These are phyloP conservation scores for Citrullus mucosospermus DNA, from an alignment of 306 rosid species.

Conservation along the genomic window DNA sequence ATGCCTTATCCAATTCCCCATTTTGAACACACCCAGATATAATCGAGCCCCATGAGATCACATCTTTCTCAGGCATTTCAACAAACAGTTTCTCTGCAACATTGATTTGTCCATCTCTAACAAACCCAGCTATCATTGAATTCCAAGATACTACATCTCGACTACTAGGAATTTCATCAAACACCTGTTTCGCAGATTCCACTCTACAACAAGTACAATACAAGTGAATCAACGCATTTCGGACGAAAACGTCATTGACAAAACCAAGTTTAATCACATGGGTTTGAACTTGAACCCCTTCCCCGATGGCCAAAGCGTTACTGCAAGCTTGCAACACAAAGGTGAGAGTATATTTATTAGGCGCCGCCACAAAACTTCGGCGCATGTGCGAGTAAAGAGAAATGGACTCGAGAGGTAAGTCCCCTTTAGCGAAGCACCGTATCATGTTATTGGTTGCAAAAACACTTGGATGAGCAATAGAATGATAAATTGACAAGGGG, in stretches of 20 bases:
- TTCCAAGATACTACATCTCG: conserved; percentile 76
- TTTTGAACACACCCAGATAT: conserved; percentile 63
- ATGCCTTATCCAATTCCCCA: conserved; percentile 40
- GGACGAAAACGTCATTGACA: conserved; percentile 30
- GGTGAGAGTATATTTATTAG: conserved; percentile 66
- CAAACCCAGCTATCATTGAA: conserved; percentile 35
- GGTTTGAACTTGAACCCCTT: conserved; percentile 46
- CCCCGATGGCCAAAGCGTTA: conserved; percentile 17
- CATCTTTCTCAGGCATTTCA: conserved; percentile 58
- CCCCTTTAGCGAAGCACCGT: conserved; percentile 44
- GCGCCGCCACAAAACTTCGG: conserved; percentile 14
- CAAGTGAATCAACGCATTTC: conserved; percentile 51
- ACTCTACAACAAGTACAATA: conserved; percentile 29
- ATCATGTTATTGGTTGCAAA: conserved; percentile 56
- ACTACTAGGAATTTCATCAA: conserved; percentile 27
- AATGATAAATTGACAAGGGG: conserved; percentile 28
- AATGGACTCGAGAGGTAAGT: conserved; percentile 23
- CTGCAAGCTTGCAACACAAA: conserved; percentile 54
- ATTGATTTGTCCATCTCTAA: conserved; percentile 31
- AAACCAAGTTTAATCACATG: conserved; percentile 48
- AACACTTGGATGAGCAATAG: conserved; percentile 24
- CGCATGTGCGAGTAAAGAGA: conserved; percentile 29
- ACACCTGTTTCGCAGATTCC: conserved; percentile 31
- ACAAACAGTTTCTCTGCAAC: conserved; percentile 51
- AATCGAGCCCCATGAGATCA: conserved; percentile 65